These are phyloP conservation scores for Coemansia sp. DNA, from an alignment of 371 early-diverging fungal genomes.

Conservation along the genomic window DNA sequence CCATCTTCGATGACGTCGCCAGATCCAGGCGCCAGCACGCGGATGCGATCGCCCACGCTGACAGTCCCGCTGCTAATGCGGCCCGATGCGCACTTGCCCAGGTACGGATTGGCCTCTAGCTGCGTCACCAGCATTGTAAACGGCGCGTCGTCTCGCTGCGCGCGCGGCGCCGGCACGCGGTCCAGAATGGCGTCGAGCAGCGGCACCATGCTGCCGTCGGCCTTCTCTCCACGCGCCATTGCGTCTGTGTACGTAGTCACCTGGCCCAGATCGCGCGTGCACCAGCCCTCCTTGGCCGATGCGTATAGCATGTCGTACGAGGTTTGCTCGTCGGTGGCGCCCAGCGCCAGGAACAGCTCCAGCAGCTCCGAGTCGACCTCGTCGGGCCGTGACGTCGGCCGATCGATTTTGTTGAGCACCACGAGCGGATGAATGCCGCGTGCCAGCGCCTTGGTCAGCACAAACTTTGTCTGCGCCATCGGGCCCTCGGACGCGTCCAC, in stretches of 20 bases:
- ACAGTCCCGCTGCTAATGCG: constrained; percentile 66
- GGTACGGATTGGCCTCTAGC: constrained; percentile 72
- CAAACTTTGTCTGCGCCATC: constrained; percentile 84
- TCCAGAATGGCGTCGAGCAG: constrained; percentile 69
- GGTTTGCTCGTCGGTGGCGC: constrained; percentile 73
- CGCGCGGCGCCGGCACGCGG: constrained; percentile 62
- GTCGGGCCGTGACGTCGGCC: constrained; percentile 67
- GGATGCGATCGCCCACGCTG: constrained; percentile 68
- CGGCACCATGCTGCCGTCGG: constrained; percentile 57
- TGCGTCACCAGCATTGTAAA: constrained; percentile 82
- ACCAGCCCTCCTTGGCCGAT: constrained; percentile 82
- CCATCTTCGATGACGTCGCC: constrained; percentile 62
- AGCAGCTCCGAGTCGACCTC: constrained; percentile 73
- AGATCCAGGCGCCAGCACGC: constrained; percentile 61
- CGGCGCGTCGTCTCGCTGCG: constrained; percentile 55
- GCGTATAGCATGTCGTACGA: constrained; percentile 72
- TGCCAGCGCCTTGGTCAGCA: constrained; percentile 70
- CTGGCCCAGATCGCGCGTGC: constrained; percentile 53
- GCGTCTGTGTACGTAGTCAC: constrained; percentile 38
- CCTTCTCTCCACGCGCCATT: constrained; percentile 10
- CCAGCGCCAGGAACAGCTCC: constrained; percentile 72
- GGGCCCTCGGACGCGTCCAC: constrained; percentile 83
- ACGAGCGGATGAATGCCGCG: constrained; percentile 69
- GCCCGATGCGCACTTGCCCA: constrained; percentile 78
- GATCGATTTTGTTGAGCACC: constrained; percentile 78